phyloP scores from a whole-genome alignment of 345 rosid species.

The Firmiana major region DNA sequence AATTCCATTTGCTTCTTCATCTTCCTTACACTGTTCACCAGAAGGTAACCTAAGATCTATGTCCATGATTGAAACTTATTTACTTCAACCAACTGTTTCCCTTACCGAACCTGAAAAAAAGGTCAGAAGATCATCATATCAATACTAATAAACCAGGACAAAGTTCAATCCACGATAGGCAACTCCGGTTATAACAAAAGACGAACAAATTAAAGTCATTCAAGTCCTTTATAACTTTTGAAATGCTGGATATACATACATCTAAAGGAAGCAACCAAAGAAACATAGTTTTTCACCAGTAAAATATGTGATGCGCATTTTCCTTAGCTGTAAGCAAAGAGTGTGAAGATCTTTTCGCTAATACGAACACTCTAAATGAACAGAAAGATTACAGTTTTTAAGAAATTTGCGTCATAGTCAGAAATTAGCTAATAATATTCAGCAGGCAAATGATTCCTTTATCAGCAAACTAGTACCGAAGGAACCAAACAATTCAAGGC shows the following conservation, averaged over 20 bases:
- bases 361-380: background rate
- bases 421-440: background rate
- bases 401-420: background rate
- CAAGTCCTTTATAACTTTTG: background rate
- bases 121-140: background rate
- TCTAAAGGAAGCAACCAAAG: background rate
- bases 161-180: background rate
- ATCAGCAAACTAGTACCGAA: background rate
- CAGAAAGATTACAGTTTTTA: background rate
- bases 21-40: constrained; percentile 56
- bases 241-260: background rate
- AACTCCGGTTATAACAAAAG: background rate
- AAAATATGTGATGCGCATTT: background rate
- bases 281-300: background rate
- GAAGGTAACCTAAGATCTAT: constrained; percentile 67
- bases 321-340: background rate
- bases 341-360: background rate
- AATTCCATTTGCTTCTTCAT: constrained; percentile 45
- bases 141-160: background rate
- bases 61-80: constrained; percentile 31
- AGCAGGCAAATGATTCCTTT: background rate
- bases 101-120: constrained; percentile 1
- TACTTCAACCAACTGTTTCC: background rate
- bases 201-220: background rate
- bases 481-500: background rate